phyloP scores from a whole-genome alignment of 2,329 filamentous ascomycete genomes.

The Sclerotinia trifoliorum region DNA sequence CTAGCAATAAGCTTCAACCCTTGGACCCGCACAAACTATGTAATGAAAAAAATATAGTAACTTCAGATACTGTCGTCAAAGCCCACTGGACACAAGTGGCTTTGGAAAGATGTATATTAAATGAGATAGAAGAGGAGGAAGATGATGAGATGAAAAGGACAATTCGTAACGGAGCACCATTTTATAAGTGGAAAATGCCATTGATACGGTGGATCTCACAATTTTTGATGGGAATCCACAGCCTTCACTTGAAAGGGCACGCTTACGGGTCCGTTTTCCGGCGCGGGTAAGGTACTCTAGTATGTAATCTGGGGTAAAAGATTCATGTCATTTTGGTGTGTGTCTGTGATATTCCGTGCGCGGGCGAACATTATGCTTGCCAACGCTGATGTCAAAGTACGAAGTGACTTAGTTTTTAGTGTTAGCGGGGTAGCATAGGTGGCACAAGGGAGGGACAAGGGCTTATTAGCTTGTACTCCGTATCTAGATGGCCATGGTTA shows the following conservation, averaged over 20 bases:
- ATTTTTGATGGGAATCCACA: slow-evolving; percentile 1
- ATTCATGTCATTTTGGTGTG: not conserved
- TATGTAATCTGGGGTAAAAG: slow-evolving; percentile 17
- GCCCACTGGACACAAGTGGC: not conserved
- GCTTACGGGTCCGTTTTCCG: slow-evolving; percentile 1
- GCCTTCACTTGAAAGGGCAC: not conserved
- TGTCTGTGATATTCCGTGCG: not conserved
- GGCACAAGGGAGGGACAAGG: not conserved
- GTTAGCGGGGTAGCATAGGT: not conserved
- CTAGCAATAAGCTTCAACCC: slow-evolving; percentile 12
- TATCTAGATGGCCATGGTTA: not conserved
- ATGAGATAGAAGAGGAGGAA: slow-evolving; percentile 22
- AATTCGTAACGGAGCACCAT: slow-evolving; percentile 48
- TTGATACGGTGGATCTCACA: slow-evolving; percentile 15
- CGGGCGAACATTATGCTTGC: not conserved
- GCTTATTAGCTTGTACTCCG: not conserved
- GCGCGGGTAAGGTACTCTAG: not conserved
- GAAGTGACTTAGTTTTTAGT: not conserved
- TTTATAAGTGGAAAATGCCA: slow-evolving; percentile 51
- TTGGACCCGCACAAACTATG: slow-evolving; percentile 11
- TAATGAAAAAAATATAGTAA: not conserved
- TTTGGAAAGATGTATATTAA: not conserved
- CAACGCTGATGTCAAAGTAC: not conserved
- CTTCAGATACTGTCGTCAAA: not conserved
- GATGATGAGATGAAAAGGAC: slow-evolving; percentile 42